Evolutionary conservation across 1,139 yeast genomes (phyloP).

Genomic region (Kurtzmaniella quercitrusa): DNA sequence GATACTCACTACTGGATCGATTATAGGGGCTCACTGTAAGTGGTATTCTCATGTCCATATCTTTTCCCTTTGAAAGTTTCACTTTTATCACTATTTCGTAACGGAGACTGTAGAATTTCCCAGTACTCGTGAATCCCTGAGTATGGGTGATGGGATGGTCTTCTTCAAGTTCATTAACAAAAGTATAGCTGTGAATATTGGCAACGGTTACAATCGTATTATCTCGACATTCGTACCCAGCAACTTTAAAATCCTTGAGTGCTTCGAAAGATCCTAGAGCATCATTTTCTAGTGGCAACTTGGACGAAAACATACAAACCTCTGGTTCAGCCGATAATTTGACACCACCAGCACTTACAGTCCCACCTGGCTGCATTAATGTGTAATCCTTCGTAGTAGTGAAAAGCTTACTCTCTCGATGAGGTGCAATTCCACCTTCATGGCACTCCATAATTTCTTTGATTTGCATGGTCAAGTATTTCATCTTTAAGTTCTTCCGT

Average conservation of each 20-base stretch:
- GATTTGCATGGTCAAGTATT: constrained; percentile 44
- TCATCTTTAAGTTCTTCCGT: constrained; percentile 38
- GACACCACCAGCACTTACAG: constrained; percentile 3
- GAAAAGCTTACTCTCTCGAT: constrained; percentile 28
- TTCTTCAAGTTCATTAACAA: constrained; percentile 25
- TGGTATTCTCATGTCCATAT: constrained; percentile 47
- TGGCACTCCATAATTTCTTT: constrained; percentile 48
- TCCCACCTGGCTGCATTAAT: constrained; percentile 10
- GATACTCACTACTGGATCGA: constrained; percentile 38
- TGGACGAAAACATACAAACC: constrained; percentile 22
- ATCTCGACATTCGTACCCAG: not conserved
- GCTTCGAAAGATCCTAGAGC: constrained; percentile 8
- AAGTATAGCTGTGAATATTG: constrained; percentile 14
- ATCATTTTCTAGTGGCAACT: constrained; percentile 38
- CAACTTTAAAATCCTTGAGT: not conserved
- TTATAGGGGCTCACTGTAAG: constrained; percentile 54
- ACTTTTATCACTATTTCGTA: constrained; percentile 50
- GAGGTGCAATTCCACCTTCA: constrained; percentile 45
- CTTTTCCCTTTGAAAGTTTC: constrained; percentile 47
- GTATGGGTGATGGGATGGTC: constrained; percentile 44
- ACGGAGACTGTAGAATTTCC: constrained; percentile 49
- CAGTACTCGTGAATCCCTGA: constrained; percentile 47
- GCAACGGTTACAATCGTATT: constrained; percentile 7
- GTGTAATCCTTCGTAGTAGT: constrained; percentile 25
- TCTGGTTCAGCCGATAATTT: constrained; percentile 31